Evolutionary conservation across 2,329 filamentous ascomycete genomes (phyloP), one percentile per base, ranked within the genome.

Genomic region (Xylariales sp.): DNA sequence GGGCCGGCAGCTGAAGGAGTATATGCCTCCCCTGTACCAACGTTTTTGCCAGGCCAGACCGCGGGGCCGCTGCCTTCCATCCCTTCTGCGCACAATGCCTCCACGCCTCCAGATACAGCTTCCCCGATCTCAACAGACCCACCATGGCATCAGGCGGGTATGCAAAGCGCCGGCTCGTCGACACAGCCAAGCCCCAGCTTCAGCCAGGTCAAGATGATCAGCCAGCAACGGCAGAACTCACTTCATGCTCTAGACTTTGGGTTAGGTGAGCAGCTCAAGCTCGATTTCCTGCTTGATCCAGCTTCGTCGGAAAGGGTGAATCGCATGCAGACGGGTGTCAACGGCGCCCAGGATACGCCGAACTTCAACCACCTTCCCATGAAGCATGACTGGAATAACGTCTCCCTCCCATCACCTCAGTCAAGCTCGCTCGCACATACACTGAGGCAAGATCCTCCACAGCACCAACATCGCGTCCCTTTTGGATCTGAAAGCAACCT

Each of bases 271-370:
- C 75, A 81, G 34, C 69, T 90, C 7, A 83, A 81, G 5, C 75
- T 93, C 22, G 83, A 82, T 43, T 90, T 89, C 51, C 68, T 93
- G 2, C 70, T 91, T 1, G 80, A 83, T 44, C 65, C 74, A 4
- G 28, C 22, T 8, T 20, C 37, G 24, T 71, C 74, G 5, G 74
- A 78, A 36, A 74, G 73, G 43, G 69, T 73, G 16, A 71, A 62
- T 47, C 73, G 68, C 51, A 73, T 77, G 38, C 69, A 71, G 31
- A 73, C 70, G 36, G 70, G 73, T 19, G 45, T 70, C 28, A 66
- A 74, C 47, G 70, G 69, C 11, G 62, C 66, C 5, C 70, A 71
- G 43, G 72, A 76, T 47, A 61, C 66, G 7, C 52, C 62, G 18
- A 53, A 63, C 16, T 74, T 63, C 43, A 63, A 63, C 11, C 69